Percentiles rank a stretch among this genome's conserved stretches.
phyloP scores from a whole-genome alignment of 441 rosid genomes.

The Erodium moschatum region DNA sequence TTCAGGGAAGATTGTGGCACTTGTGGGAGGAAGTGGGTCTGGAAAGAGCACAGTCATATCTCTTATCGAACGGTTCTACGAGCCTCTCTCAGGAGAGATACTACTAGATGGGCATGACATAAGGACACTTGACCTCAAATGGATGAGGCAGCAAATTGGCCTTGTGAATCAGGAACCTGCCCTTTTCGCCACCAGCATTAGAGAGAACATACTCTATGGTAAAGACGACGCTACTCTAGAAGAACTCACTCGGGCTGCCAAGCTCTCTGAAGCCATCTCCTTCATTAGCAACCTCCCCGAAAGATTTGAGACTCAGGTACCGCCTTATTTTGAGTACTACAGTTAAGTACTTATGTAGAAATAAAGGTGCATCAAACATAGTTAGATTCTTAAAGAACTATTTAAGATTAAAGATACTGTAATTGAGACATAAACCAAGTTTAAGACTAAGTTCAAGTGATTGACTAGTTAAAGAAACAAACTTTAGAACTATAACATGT shows the following conservation, averaged over 20 bases:
- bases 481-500: background rate
- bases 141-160: constrained; percentile 83
- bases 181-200: constrained; percentile 69
- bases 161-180: constrained; percentile 95
- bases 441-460: no score
- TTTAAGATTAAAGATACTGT: no score
- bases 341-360: no score
- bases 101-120: constrained; percentile 25
- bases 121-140: constrained; percentile 59
- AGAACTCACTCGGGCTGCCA: constrained; percentile 68
- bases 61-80: constrained; percentile 51
- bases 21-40: constrained; percentile 63
- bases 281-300: constrained; percentile 88
- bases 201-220: constrained; percentile 85
- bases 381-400: no score
- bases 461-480: no score
- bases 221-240: constrained; percentile 65
- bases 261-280: constrained; percentile 72
- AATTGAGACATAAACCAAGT: no score
- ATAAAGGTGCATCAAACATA: no score
- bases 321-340: no score
- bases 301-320: constrained; percentile 90
- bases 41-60: constrained; percentile 61
- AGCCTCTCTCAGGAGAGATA: constrained; percentile 42
- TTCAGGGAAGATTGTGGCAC: constrained; percentile 48